Conservation (phyloP, 1,139 yeast species). For the Candida dubliniensis region DNA sequence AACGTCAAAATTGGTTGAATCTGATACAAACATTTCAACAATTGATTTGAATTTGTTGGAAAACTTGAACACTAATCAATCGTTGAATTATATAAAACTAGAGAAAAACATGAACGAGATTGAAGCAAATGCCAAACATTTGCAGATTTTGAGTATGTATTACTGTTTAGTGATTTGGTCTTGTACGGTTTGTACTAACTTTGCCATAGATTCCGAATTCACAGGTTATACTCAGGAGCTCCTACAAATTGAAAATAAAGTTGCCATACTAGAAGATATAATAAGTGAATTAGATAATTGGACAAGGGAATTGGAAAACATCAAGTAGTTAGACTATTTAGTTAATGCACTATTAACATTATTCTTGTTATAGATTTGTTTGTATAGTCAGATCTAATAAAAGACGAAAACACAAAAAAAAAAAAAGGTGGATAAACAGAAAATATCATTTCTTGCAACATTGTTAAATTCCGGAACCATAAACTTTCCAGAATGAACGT, state of each 20-base stretch:
- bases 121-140: conserved; percentile 32
- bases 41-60: conserved; percentile 54
- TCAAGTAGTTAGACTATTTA: not conserved
- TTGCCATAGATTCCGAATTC: conserved; percentile 30
- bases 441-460: not conserved
- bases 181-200: conserved; percentile 8
- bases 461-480: not conserved
- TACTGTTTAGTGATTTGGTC: not conserved
- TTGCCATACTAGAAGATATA: conserved; percentile 45
- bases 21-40: conserved; percentile 55
- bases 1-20: conserved; percentile 40
- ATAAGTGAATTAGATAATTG: conserved; percentile 60
- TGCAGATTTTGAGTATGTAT: conserved; percentile 34
- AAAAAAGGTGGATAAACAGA: not conserved
- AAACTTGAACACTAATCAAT: conserved; percentile 57
- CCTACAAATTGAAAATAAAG: conserved; percentile 44
- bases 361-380: not conserved
- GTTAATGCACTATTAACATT: not conserved
- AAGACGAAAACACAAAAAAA: not conserved
- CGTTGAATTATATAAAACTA: conserved; percentile 55
- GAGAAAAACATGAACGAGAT: conserved; percentile 47
- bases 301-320: conserved; percentile 48
- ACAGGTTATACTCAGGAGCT: conserved; percentile 29
- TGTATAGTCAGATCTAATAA: not conserved
- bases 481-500: not conserved